These are phyloP conservation scores for Syzygium aqueum DNA, from an alignment of 345 rosid genomes.

Conservation along the genomic window DNA sequence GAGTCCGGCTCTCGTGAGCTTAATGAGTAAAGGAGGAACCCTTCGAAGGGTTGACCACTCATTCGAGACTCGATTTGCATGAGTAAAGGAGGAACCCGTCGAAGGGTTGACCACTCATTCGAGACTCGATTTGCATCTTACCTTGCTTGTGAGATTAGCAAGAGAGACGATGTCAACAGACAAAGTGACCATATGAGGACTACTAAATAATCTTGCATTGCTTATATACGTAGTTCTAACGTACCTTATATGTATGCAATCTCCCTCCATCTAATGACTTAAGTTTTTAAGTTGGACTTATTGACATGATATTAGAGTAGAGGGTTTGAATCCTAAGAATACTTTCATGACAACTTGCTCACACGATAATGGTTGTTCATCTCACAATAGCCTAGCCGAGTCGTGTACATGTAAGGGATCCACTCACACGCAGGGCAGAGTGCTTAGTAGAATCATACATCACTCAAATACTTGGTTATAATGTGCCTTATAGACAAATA, in stretches of 20 bases:
- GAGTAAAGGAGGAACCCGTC: background rate
- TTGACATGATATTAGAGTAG: background rate
- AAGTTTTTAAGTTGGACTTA: background rate
- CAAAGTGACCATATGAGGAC: background rate
- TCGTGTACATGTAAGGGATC: background rate
- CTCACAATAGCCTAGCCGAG: background rate
- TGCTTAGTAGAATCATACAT: background rate
- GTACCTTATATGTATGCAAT: background rate
- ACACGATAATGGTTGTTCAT: background rate
- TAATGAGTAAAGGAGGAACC: background rate
- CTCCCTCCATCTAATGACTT: background rate
- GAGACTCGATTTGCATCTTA: background rate
- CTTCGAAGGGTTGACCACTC: background rate
- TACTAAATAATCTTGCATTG: background rate
- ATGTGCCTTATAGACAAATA: background rate
- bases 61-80: background rate
- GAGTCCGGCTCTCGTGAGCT: background rate
- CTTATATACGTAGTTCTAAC: rapidly evolving
- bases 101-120: background rate
- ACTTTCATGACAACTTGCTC: background rate
- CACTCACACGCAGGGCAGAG: no score
- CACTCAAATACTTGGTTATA: background rate
- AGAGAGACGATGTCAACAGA: background rate
- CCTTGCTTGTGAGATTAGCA: background rate
- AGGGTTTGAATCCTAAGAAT: background rate